Conservation (phyloP, 164 flowering plant species). For the Macadamia tetraphylla region DNA sequence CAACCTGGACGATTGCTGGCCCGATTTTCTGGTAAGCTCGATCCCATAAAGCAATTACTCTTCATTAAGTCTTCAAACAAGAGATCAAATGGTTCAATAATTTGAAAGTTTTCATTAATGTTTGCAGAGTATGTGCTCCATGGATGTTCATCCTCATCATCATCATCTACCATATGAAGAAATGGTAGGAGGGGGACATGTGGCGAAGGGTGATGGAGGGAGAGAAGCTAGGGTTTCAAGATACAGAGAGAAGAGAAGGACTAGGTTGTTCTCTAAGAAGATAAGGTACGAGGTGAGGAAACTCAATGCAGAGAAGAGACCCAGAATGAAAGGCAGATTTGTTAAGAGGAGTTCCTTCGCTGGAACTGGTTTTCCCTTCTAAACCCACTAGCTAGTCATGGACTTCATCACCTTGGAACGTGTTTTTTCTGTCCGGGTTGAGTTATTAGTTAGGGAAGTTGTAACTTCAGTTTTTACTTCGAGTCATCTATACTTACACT, state of each 20-base stretch:
- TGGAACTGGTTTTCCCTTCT: conserved; percentile 25
- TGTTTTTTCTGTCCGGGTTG: no score
- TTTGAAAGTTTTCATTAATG: not conserved
- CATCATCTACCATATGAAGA: conserved; percentile 23
- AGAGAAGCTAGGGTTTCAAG: conserved; percentile 89
- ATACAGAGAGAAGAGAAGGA: conserved; percentile 82
- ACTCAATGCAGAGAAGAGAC: conserved; percentile 91
- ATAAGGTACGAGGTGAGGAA: conserved; percentile 90
- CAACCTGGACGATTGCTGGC: conserved; percentile 54
- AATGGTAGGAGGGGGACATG: conserved; percentile 19
- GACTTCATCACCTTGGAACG: no score
- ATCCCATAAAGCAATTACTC: no score
- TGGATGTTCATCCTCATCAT: conserved; percentile 27
- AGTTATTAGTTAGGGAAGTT: no score
- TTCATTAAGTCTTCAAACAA: not conserved
- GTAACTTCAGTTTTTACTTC: no score
- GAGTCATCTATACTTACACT: no score
- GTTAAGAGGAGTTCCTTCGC: conserved; percentile 61
- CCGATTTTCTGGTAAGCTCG: conserved; percentile 42
- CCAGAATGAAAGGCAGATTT: conserved; percentile 84
- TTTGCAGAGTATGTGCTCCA: conserved; percentile 32
- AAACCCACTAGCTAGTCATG: no score
- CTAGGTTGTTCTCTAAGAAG: conserved; percentile 85
- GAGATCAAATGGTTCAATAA: no score
- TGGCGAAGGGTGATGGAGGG: conserved; percentile 45